These are phyloP conservation scores for Davidsoniella australis DNA, from an alignment of 2,329 filamentous ascomycete genomes.

Conservation along the genomic window DNA sequence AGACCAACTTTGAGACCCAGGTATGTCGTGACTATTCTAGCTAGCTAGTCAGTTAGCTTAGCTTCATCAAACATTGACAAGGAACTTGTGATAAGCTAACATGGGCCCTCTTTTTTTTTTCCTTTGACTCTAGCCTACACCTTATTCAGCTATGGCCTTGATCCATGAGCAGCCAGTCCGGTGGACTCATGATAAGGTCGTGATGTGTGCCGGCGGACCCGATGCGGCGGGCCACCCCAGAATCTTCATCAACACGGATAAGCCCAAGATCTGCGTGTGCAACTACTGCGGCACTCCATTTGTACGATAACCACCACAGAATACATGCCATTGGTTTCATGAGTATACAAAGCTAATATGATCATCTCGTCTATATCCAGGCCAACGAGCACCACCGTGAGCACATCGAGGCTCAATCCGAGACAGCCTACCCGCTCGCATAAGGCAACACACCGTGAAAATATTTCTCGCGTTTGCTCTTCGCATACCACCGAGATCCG, in stretches of 20 bases:
- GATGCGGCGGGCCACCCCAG: slow-evolving; percentile 78
- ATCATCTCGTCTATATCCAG: slow-evolving; percentile 27
- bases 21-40: slow-evolving; percentile 33
- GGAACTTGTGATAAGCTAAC: not conserved
- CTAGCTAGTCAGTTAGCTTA: not conserved
- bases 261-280: slow-evolving; percentile 81
- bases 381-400: slow-evolving; percentile 78
- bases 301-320: slow-evolving; percentile 36
- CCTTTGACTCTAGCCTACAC: slow-evolving; percentile 50
- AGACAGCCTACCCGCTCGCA: slow-evolving; percentile 65
- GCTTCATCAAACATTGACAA: not conserved
- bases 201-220: slow-evolving; percentile 82
- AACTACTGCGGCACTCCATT: slow-evolving; percentile 88
- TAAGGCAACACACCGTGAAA: slow-evolving; percentile 16
- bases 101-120: not conserved
- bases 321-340: not conserved
- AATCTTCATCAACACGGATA: slow-evolving; percentile 96
- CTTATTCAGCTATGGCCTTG: slow-evolving; percentile 79
- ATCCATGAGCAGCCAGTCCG: slow-evolving; percentile 90
- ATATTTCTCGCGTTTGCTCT: no score
- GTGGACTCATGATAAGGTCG: slow-evolving; percentile 71
- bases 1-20: slow-evolving; percentile 86
- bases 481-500: no score
- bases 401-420: slow-evolving; percentile 65
- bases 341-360: not conserved